A percentile compares a stretch with the other conserved stretches of the same genome.
phyloP scores from a whole-genome alignment of 192 early-diverging fungal species.

The Linnemannia exigua region DNA sequence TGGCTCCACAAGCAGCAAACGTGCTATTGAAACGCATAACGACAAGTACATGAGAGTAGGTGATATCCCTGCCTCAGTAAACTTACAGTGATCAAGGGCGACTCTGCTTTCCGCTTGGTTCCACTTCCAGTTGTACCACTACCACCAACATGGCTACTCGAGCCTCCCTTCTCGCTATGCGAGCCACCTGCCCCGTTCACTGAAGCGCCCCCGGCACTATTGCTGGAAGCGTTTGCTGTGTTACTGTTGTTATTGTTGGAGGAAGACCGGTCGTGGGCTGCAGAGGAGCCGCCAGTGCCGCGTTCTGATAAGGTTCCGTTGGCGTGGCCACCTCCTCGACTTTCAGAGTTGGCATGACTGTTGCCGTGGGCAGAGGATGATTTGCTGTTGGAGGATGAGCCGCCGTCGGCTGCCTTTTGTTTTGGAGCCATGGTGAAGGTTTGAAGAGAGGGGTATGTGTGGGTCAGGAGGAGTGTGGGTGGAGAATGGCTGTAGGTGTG shows the following conservation, averaged over 20 bases:
- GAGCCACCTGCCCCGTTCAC: constrained; percentile 13
- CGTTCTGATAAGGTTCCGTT: constrained; percentile 36
- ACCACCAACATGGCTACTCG: constrained; percentile 3
- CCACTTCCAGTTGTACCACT: constrained; percentile 5
- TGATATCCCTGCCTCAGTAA: neutral
- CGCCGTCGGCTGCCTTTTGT: constrained; percentile 33
- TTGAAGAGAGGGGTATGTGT: neutral
- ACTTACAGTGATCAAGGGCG: constrained; percentile 43
- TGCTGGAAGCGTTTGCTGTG: neutral
- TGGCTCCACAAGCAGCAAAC: neutral
- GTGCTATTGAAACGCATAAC: neutral
- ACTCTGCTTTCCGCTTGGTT: constrained; percentile 49
- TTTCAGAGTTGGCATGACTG: constrained; percentile 27
- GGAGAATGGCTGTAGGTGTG: neutral
- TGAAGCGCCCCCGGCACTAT: neutral
- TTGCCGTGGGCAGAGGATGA: neutral
- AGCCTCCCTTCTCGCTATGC: constrained; percentile 21
- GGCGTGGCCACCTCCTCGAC: constrained; percentile 3
- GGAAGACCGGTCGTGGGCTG: constrained; percentile 19
- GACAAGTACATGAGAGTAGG: neutral
- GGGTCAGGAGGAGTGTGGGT: neutral
- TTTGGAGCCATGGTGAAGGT: constrained; percentile 39
- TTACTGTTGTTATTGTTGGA: neutral
- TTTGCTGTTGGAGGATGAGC: constrained; percentile 22
- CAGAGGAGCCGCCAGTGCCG: neutral